These are phyloP conservation scores for Pyrenula massariospora DNA, from an alignment of 495 filamentous ascomycete species.

Conservation along the genomic window DNA sequence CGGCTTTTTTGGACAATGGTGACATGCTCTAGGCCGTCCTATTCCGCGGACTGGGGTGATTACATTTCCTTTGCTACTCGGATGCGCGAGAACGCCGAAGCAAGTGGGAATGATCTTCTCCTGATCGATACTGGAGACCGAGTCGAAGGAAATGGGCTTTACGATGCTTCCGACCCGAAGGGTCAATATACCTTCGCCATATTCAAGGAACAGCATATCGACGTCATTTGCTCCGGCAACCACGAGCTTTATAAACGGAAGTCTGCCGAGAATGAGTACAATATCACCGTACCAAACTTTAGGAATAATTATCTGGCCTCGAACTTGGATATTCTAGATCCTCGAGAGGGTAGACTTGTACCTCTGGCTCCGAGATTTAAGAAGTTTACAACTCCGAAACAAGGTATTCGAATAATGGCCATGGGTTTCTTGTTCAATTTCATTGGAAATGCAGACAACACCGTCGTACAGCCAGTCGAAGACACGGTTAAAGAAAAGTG, in stretches of 20 bases:
- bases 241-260: slow-evolving; percentile 84
- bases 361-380: slow-evolving; percentile 73
- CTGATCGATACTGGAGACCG: slow-evolving; percentile 91
- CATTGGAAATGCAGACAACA: slow-evolving; percentile 78
- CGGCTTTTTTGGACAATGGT: slow-evolving; percentile 13
- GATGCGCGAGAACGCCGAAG: slow-evolving; percentile 66
- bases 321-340: slow-evolving; percentile 81
- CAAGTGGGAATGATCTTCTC: slow-evolving; percentile 67
- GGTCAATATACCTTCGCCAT: slow-evolving; percentile 83
- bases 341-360: slow-evolving; percentile 51
- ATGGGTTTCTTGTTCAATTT: slow-evolving; percentile 96
- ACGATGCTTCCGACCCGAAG: slow-evolving; percentile 78
- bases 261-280: slow-evolving; percentile 66
- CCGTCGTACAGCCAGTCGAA: slow-evolving; percentile 64
- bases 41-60: slow-evolving; percentile 94
- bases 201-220: slow-evolving; percentile 66
- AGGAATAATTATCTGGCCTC: slow-evolving; percentile 68
- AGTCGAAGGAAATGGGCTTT: slow-evolving; percentile 93
- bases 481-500: slow-evolving; percentile 71
- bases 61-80: slow-evolving; percentile 87
- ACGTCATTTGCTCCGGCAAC: slow-evolving; percentile 82
- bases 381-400: slow-evolving; percentile 83
- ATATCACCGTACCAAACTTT: slow-evolving; percentile 68
- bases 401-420: slow-evolving; percentile 69
- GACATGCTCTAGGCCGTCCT: slow-evolving; percentile 50